phyloP scores from a whole-genome alignment of 2,329 filamentous ascomycete genomes.

The Pseudogymnoascus sp. region DNA sequence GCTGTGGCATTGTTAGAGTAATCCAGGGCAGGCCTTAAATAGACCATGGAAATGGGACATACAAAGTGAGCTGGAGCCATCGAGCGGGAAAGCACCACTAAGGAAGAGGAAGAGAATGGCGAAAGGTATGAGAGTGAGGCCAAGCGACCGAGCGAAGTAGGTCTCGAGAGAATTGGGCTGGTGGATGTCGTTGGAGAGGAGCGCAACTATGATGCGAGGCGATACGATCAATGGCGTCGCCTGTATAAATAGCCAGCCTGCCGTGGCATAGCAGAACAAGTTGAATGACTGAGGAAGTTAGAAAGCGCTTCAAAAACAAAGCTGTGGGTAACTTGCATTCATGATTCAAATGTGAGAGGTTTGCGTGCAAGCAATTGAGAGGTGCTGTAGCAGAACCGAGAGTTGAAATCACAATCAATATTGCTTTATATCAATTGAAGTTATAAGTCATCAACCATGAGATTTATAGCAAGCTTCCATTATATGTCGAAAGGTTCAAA shows the following conservation, averaged over 20 bases:
- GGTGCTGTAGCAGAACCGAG: background rate
- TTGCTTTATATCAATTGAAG: background rate
- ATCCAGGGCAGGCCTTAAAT: background rate
- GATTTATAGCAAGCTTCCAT: background rate
- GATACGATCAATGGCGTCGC: slow-evolving; percentile 43
- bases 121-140: slow-evolving; percentile 48
- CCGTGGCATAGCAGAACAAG: slow-evolving; percentile 41
- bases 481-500: background rate
- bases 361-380: background rate
- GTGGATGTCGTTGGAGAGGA: slow-evolving; percentile 49
- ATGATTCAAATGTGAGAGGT: background rate
- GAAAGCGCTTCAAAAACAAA: background rate
- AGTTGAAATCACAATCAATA: background rate
- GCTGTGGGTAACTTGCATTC: background rate
- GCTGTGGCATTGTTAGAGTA: slow-evolving; percentile 28
- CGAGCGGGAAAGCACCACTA: slow-evolving; percentile 55
- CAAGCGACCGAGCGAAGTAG: slow-evolving; percentile 54
- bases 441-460: background rate
- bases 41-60: background rate
- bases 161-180: slow-evolving; percentile 48
- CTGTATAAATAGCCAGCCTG: slow-evolving; percentile 40
- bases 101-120: slow-evolving; percentile 49
- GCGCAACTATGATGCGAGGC: slow-evolving; percentile 51
- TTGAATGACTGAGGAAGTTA: slow-evolving; percentile 27
- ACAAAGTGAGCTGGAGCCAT: slow-evolving; percentile 30